Percentiles rank a stretch among this genome's conserved stretches.
Evolutionary conservation across 176 grass and related monocot species (phyloP).

Genomic region (Elaeis guineensis): DNA sequence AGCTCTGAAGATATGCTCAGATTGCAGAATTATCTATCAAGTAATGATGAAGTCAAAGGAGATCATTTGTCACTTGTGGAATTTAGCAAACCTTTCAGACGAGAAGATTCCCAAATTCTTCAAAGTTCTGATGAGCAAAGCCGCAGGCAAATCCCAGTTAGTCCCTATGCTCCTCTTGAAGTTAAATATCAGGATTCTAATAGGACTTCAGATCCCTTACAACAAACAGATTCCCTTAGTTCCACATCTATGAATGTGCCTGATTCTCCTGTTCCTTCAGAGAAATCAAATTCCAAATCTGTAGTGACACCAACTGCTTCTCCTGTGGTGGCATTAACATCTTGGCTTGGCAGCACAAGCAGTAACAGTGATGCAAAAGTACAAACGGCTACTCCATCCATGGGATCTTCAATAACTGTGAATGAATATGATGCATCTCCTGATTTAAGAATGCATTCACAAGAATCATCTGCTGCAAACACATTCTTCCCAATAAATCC

Average conservation of each 20-base stretch:
- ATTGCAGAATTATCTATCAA: constrained; percentile 32
- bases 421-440: constrained; percentile 56
- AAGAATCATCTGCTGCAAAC: constrained; percentile 43
- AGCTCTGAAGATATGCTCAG: constrained; percentile 58
- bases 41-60: constrained; percentile 49
- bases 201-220: constrained; percentile 34
- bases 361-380: constrained; percentile 48
- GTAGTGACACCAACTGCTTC: constrained; percentile 61
- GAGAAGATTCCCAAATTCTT: constrained; percentile 42
- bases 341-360: constrained; percentile 61
- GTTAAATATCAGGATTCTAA: constrained; percentile 27
- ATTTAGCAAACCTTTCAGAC: constrained; percentile 30
- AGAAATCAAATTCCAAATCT: constrained; percentile 62
- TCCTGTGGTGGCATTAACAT: constrained; percentile 65
- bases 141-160: constrained; percentile 8
- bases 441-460: constrained; percentile 54
- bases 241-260: constrained; percentile 54
- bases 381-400: constrained; percentile 53
- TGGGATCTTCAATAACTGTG: constrained; percentile 63
- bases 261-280: constrained; percentile 69
- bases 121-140: constrained; percentile 40
- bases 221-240: constrained; percentile 52
- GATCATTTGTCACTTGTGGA: constrained; percentile 31
- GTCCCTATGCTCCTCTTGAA: background rate
- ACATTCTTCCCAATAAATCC: constrained; percentile 71